Evolutionary conservation across 2,329 filamentous ascomycete species (phyloP), one percentile per base, ranked within the genome.

Genomic region (Passalora sequoiae): DNA sequence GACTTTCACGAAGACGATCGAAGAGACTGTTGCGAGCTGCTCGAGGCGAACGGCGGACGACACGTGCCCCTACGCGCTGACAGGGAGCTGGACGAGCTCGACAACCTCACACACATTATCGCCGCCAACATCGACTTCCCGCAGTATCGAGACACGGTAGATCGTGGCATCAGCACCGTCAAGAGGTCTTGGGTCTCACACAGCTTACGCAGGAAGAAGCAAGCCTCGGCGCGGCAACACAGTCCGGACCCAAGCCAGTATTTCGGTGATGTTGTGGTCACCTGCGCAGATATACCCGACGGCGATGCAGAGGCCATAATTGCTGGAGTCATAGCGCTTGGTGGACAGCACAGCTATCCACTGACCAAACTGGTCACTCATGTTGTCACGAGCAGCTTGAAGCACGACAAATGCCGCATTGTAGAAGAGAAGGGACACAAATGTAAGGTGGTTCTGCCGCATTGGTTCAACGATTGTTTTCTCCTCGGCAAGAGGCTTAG

Each of bases 381-480:
- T 65, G 78, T 98, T 42, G 91, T 94, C 47, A 86, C 91, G 4
- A 70, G 95, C 48, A 80, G 79, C 4, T 73, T 84, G 63, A 82
- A 89, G 24, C 78, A 89, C 43, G 77, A 81, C 2, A 88, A 89
- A 62, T 85, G 83, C 49, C 61, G 75, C 48, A 62, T 78, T 41
- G 84, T 83, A 1, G 53, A 72, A 31, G 69, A 75, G 6, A 94
- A 83, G 64, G 76, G 76, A 2, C 71, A 86, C 41, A 80, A 80
- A 42, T 80, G 80, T 65, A 89, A 88, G 66, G 84, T 96, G 46
- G 86, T 98, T 13, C 73, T 98, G 40, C 92, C 92, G 27, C 92
- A 97, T 62, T 97, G 92, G 89, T 96, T 98, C 61, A 91, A 97
- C 57, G 91, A 96, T 63, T 98, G 92, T 66, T 78, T 98, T 55